A percentile compares a stretch with the other conserved stretches of the same genome.
Evolutionary conservation across 306 rosid genomes (phyloP).

Genomic region (Fragaria nilgerrensis): DNA sequence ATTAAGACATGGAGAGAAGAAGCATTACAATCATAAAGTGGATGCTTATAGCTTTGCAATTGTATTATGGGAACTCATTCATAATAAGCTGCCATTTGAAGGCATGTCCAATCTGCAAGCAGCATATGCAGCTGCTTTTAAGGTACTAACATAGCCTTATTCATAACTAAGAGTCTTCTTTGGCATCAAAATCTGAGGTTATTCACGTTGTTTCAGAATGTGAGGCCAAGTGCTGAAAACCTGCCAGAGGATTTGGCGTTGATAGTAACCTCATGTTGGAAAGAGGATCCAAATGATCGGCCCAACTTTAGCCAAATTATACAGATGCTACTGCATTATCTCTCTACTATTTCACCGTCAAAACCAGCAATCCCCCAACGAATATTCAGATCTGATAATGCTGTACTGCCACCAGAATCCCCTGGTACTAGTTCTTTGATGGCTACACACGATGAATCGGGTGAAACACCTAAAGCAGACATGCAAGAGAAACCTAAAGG

Average conservation of each 20-base stretch:
- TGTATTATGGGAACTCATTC: constrained; percentile 94
- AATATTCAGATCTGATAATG: constrained; percentile 57
- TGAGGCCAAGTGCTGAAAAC: constrained; percentile 81
- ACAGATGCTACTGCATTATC: constrained; percentile 77
- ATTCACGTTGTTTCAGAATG: constrained; percentile 51
- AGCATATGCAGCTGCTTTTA: constrained; percentile 96
- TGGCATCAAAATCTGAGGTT: not conserved
- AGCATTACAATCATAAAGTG: constrained; percentile 92
- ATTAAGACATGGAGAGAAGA: constrained; percentile 93
- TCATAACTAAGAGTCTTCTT: not conserved
- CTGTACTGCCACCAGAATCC: constrained; percentile 82
- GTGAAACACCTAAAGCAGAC: constrained; percentile 35
- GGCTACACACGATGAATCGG: constrained; percentile 49
- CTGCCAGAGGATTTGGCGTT: constrained; percentile 71
- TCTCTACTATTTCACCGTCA: constrained; percentile 49
- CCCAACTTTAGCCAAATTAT: constrained; percentile 77
- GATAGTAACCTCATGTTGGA: constrained; percentile 89
- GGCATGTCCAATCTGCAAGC: constrained; percentile 99
- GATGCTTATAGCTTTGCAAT: constrained; percentile 97
- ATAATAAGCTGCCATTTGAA: constrained; percentile 84
- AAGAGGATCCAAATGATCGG: constrained; percentile 74
- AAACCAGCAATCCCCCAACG: constrained; percentile 47
- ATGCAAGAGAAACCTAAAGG: constrained; percentile 58
- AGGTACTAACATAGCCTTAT: constrained; percentile 40
- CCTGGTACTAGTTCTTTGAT: constrained; percentile 92